Evolutionary conservation across 805 yeast genomes (phyloP).

Genomic region (Saturnispora zaruensis): DNA sequence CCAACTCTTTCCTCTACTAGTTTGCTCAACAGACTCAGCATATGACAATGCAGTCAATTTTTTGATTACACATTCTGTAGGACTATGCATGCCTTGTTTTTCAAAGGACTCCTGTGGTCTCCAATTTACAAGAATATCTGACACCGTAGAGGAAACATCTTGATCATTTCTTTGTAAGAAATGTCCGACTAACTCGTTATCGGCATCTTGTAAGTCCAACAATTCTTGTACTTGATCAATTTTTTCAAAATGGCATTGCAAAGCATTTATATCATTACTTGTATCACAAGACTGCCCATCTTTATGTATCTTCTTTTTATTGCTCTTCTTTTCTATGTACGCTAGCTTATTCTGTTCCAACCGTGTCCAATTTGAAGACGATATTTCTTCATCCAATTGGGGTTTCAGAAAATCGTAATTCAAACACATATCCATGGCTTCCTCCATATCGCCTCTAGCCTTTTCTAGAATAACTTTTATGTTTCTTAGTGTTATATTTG

Average conservation of each 20-base stretch:
- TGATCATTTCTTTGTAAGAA: constrained; percentile 11
- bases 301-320: not conserved
- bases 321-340: not conserved
- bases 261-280: not conserved
- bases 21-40: not conserved
- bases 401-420: constrained; percentile 17
- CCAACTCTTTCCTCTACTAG: not conserved
- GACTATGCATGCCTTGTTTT: not conserved
- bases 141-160: constrained; percentile 13
- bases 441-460: constrained; percentile 26
- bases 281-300: constrained; percentile 13
- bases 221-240: constrained; percentile 15
- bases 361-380: constrained; percentile 8
- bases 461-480: constrained; percentile 28
- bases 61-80: not conserved
- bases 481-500: constrained; percentile 28
- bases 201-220: constrained; percentile 1
- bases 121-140: constrained; percentile 16
- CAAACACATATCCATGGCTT: constrained; percentile 26
- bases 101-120: not conserved
- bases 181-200: constrained; percentile 12
- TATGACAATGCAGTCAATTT: not conserved
- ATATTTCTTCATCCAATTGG: constrained; percentile 7
- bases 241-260: constrained; percentile 7
- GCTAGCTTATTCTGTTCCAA: constrained; percentile 10